phyloP scores from a whole-genome alignment of 768 basidiomycete genomes.

The Termitomyces sp. region DNA sequence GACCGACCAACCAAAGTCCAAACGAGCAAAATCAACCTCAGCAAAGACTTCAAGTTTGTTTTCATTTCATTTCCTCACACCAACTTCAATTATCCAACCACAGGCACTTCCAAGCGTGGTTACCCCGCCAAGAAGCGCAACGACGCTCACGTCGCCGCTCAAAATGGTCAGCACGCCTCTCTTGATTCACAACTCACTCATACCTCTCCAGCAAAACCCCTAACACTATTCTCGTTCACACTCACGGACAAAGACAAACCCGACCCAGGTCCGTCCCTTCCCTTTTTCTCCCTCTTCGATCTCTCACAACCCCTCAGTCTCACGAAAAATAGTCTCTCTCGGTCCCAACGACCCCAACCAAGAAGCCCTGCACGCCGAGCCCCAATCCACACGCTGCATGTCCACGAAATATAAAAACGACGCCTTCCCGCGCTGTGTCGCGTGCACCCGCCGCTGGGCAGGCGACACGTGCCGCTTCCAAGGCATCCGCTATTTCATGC shows the following conservation, averaged over 20 bases:
- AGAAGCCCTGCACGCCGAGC: slow-evolving; percentile 49
- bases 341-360: slow-evolving; percentile 22
- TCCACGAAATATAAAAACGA: slow-evolving; percentile 71
- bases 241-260: slow-evolving; percentile 25
- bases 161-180: slow-evolving; percentile 48
- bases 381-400: slow-evolving; percentile 82
- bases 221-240: slow-evolving; percentile 7
- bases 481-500: slow-evolving; percentile 74
- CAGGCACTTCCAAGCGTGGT: slow-evolving; percentile 54
- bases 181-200: neutral
- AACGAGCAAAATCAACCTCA: slow-evolving; percentile 36
- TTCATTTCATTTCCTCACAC: neutral
- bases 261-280: too few species aligned
- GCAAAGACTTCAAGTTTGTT: slow-evolving; percentile 4
- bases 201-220: slow-evolving; percentile 32
- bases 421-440: slow-evolving; percentile 73
- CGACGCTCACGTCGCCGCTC: slow-evolving; percentile 59
- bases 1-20: slow-evolving; percentile 27
- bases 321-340: slow-evolving; percentile 24
- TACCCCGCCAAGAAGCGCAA: slow-evolving; percentile 69
- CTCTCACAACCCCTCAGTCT: neutral
- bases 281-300: too few species aligned
- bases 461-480: slow-evolving; percentile 87
- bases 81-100: neutral
- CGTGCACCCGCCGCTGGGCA: slow-evolving; percentile 82